Percentiles rank a stretch among this genome's conserved stretches.
phyloP scores from a whole-genome alignment of 129 eudicot species.

The Chrysanthemum makinoi region DNA sequence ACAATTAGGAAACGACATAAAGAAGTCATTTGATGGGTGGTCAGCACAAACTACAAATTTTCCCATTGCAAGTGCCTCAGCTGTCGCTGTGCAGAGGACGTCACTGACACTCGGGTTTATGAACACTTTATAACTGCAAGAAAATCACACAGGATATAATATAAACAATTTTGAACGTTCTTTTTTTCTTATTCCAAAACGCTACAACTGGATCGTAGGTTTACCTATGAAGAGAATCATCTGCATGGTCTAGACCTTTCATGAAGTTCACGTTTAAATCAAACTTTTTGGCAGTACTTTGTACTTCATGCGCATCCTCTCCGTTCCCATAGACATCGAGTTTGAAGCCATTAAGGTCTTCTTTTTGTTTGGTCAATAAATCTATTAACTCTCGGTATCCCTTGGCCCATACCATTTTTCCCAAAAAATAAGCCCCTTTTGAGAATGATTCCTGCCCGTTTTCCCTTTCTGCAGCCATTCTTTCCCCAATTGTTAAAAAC shows the following conservation, averaged over 20 bases:
- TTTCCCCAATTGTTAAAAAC: slow-evolving; percentile 80
- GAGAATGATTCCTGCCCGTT: slow-evolving; percentile 63
- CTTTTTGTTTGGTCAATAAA: slow-evolving; percentile 73
- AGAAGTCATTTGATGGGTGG: slow-evolving; percentile 98
- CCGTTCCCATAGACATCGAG: slow-evolving; percentile 92
- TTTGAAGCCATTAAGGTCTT: slow-evolving; percentile 73
- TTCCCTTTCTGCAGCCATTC: slow-evolving; percentile 72
- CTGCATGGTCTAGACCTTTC: slow-evolving; percentile 97
- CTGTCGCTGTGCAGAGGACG: slow-evolving; percentile 98
- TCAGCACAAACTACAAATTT: slow-evolving; percentile 94
- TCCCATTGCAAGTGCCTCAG: slow-evolving; percentile 98
- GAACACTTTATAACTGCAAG: slow-evolving; percentile 87
- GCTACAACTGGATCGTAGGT: background rate
- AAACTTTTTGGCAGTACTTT: slow-evolving; percentile 58
- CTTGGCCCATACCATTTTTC: slow-evolving; percentile 99
- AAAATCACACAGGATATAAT: background rate
- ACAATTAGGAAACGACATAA: slow-evolving; percentile 86
- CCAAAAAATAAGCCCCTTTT: slow-evolving; percentile 96
- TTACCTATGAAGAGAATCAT: slow-evolving; percentile 90
- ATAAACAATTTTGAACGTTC: too few species aligned
- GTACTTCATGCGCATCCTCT: slow-evolving; percentile 96
- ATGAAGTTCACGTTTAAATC: slow-evolving; percentile 70
- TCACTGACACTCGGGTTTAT: slow-evolving; percentile 95
- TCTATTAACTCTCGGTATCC: slow-evolving; percentile 88
- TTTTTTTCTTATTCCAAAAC: too few species aligned